Conservation (phyloP, 208 protist genomes). For the Leishmania gerbilli region DNA sequence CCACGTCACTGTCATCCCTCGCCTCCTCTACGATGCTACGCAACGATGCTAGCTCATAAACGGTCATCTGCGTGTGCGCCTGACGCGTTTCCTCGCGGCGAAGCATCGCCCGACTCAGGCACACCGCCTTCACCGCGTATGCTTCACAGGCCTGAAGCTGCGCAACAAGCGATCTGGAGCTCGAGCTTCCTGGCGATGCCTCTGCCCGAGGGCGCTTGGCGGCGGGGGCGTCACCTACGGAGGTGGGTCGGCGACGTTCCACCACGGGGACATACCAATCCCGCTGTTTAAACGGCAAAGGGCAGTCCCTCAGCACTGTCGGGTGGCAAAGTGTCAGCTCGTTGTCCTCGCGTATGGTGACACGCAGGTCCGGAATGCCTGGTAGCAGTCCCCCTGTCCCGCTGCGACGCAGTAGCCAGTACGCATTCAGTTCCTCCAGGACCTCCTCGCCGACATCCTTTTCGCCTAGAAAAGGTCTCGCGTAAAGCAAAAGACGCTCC, state of each 20-base stretch:
- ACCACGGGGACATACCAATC: constrained; percentile 69
- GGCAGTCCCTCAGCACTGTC: constrained; percentile 73
- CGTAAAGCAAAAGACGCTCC: constrained; percentile 39
- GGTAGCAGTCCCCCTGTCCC: constrained; percentile 53
- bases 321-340: constrained; percentile 49
- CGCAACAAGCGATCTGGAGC: background rate
- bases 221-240: background rate
- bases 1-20: background rate
- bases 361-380: constrained; percentile 62
- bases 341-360: constrained; percentile 64
- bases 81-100: constrained; percentile 51
- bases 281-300: constrained; percentile 79
- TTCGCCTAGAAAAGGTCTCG: constrained; percentile 7
- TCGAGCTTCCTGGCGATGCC: background rate
- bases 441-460: constrained; percentile 28
- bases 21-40: constrained; percentile 22
- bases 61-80: constrained; percentile 48
- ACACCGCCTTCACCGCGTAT: constrained; percentile 17
- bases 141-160: constrained; percentile 15
- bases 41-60: constrained; percentile 64
- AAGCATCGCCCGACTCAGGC: constrained; percentile 43
- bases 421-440: constrained; percentile 58
- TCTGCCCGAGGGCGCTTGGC: background rate
- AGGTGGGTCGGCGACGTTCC: constrained; percentile 19
- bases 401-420: constrained; percentile 73